Evolutionary conservation across 2,329 filamentous ascomycete species (phyloP).

Genomic region (Nemania serpens): DNA sequence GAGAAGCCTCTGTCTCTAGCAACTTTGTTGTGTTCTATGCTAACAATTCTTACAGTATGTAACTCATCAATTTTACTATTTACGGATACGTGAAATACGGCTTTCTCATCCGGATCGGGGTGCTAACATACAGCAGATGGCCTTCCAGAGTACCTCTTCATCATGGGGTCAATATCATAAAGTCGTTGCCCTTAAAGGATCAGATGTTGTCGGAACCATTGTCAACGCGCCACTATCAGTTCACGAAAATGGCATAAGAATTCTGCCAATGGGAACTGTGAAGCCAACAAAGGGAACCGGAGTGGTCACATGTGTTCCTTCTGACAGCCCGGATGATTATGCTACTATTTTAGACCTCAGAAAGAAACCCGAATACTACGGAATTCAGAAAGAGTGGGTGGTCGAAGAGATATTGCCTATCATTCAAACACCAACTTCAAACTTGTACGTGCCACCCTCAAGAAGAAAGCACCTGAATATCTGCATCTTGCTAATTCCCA

Average conservation of each 20-base stretch:
- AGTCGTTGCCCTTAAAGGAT: constrained; percentile 74
- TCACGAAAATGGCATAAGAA: constrained; percentile 80
- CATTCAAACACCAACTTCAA: constrained; percentile 81
- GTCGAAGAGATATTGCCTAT: constrained; percentile 88
- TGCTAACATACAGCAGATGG: constrained; percentile 60
- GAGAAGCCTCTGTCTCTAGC: not conserved
- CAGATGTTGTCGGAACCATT: constrained; percentile 83
- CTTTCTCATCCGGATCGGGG: not conserved
- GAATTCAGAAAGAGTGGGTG: constrained; percentile 95
- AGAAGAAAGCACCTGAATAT: not conserved
- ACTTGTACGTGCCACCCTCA: constrained; percentile 10
- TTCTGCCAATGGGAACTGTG: constrained; percentile 94
- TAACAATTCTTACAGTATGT: constrained; percentile 17
- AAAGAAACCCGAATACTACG: constrained; percentile 96
- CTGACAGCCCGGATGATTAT: constrained; percentile 94
- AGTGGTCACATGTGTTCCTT: constrained; percentile 94
- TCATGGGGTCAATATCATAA: constrained; percentile 59
- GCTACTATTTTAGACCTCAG: constrained; percentile 84
- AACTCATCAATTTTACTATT: not conserved
- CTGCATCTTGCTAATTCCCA: constrained; percentile 39
- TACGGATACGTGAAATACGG: not conserved
- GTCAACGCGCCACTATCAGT: constrained; percentile 87
- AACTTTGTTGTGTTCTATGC: not conserved
- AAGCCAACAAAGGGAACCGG: constrained; percentile 93
- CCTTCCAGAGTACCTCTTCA: constrained; percentile 86